Conservation (phyloP, 2,329 filamentous ascomycete genomes). For the Trichoderma koningii region DNA sequence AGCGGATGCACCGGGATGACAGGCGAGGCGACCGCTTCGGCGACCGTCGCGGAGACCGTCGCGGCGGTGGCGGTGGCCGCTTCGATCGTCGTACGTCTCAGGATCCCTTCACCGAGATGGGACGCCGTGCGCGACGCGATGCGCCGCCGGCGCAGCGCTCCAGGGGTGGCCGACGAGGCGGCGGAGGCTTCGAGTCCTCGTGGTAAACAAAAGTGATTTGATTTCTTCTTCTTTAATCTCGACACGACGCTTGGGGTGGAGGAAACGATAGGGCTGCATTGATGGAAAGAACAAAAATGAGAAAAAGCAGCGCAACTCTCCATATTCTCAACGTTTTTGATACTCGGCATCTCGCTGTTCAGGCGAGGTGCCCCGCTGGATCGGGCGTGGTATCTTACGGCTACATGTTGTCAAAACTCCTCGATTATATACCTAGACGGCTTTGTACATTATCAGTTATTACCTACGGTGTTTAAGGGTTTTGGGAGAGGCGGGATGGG, state of each 20-base stretch:
- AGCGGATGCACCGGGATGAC: slow-evolving; percentile 20
- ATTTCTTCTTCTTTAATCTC: background rate
- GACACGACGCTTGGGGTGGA: background rate
- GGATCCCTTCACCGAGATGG: slow-evolving; percentile 37
- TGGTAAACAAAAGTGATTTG: slow-evolving; percentile 10
- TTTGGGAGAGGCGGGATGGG: slow-evolving; percentile 15
- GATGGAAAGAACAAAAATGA: background rate
- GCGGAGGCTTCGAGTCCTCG: slow-evolving; percentile 27
- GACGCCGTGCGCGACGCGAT: slow-evolving; percentile 35
- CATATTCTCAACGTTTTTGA: slow-evolving; percentile 14
- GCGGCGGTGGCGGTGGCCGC: slow-evolving; percentile 18
- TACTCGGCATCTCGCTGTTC: background rate
- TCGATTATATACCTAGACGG: slow-evolving; percentile 15
- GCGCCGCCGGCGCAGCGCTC: slow-evolving; percentile 18
- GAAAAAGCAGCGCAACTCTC: background rate
- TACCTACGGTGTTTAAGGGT: slow-evolving; percentile 17
- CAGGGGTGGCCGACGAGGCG: slow-evolving; percentile 30
- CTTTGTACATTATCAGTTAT: slow-evolving; percentile 20
- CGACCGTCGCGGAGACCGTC: slow-evolving; percentile 25
- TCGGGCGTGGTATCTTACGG: slow-evolving; percentile 10
- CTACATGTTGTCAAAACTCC: slow-evolving; percentile 15
- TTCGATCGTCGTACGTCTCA: slow-evolving; percentile 28
- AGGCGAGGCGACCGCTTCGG: background rate
- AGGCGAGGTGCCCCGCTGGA: background rate
- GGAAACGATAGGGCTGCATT: background rate